A percentile compares a stretch with the other conserved stretches of the same genome.
phyloP scores from a whole-genome alignment of 2,329 filamentous ascomycete genomes.

The Talaromyces sp. region DNA sequence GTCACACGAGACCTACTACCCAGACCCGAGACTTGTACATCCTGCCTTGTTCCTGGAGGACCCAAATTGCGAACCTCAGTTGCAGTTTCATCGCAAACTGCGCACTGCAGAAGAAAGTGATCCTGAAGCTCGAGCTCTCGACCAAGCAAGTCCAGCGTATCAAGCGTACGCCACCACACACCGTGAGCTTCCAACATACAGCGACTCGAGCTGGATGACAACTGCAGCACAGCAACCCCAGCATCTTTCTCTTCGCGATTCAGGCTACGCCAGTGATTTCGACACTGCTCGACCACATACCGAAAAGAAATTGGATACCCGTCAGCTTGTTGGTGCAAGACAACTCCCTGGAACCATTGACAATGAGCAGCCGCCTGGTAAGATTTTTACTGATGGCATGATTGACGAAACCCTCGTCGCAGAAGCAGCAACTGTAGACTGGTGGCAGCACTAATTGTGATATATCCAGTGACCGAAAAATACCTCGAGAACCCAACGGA shows the following conservation, averaged over 20 bases:
- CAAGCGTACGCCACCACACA: constrained; percentile 11
- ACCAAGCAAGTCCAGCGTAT: constrained; percentile 8
- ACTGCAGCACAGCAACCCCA: background rate
- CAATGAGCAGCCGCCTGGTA: constrained; percentile 9
- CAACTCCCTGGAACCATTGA: background rate
- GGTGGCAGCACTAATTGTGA: constrained; percentile 14
- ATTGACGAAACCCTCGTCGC: constrained; percentile 8
- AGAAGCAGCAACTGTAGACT: constrained; percentile 6
- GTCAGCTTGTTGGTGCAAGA: background rate
- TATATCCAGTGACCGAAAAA: background rate
- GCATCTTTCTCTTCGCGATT: background rate
- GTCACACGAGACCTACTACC: constrained; percentile 14
- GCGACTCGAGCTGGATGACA: constrained; percentile 13
- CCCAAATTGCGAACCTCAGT: constrained; percentile 8
- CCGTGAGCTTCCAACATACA: constrained; percentile 15
- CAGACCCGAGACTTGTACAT: constrained; percentile 16
- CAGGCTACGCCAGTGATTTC: background rate
- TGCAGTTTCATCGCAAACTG: constrained; percentile 14
- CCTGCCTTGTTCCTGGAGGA: constrained; percentile 14
- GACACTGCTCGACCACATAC: background rate
- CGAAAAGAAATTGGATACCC: background rate
- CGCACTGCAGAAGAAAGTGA: constrained; percentile 9
- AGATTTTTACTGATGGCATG: constrained; percentile 13
- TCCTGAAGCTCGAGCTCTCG: constrained; percentile 2
- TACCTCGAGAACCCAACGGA: background rate